Evolutionary conservation across 2,329 filamentous ascomycete genomes (phyloP).

Genomic region (Dothidotthia symphoricarpi): DNA sequence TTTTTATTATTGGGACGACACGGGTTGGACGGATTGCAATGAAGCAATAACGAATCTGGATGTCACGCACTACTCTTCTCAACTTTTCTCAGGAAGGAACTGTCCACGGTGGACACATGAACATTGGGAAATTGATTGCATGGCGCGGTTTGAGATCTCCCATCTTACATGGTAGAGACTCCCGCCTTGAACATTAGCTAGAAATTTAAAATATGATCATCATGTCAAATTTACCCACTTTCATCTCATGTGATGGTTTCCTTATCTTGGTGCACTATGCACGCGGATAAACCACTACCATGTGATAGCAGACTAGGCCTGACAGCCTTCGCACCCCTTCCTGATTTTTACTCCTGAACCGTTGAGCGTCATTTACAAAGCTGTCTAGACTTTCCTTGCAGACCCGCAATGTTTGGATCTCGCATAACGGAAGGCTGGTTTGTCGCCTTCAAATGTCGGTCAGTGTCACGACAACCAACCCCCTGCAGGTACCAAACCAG

Average conservation of each 20-base stretch:
- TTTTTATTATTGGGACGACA: constrained; percentile 9
- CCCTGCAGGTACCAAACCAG: no score
- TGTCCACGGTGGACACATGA: constrained; percentile 11
- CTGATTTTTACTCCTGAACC: no score
- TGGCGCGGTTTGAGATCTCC: constrained; percentile 25
- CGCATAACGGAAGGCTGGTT: no score
- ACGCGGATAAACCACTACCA: constrained; percentile 14
- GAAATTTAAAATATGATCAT: constrained; percentile 23
- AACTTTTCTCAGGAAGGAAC: constrained; percentile 2
- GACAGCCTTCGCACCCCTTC: no score
- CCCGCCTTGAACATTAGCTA: constrained; percentile 22
- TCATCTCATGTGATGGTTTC: constrained; percentile 18
- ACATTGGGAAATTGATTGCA: constrained; percentile 8
- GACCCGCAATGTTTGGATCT: no score
- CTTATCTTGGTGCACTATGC: constrained; percentile 12
- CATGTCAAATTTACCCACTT: constrained; percentile 9
- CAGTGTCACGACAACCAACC: no score
- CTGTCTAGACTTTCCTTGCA: no score
- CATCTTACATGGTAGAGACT: constrained; percentile 26
- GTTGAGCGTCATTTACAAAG: no score
- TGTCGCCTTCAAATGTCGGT: no score
- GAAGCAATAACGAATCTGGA: constrained; percentile 5
- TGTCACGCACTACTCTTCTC: no score
- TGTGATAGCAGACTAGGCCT: constrained; percentile 10
- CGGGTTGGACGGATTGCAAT: constrained; percentile 12